Base-by-base conservation (phyloP, 495 filamentous ascomycete genomes). In the Penicillium cinerascens region DNA sequence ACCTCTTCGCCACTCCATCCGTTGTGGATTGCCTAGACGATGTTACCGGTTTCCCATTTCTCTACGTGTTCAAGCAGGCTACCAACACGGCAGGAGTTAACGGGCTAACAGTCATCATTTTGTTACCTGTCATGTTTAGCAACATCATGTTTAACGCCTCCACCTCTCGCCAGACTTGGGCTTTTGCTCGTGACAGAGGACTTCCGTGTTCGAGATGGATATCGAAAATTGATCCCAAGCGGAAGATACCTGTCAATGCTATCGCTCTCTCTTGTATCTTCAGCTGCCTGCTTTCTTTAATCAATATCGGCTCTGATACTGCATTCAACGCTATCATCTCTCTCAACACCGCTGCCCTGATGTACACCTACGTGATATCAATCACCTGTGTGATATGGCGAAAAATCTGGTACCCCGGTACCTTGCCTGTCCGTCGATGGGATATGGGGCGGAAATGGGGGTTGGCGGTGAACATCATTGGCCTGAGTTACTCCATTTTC, bases 161-260 rank as follows among this genome's bases (percentile, higher is more conserved):
- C 4, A 69, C 69, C 0, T 69, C 71, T 6, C 60, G 75, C 23
- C 57, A 76, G 39, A 59, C 72, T 0, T 76, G 62, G 37, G 67
- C 75, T 4, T 77, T 78, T 59, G 74, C 75, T 7, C 66, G 75
- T 9, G 75, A 78, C 38, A 65, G 68, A 40, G 75, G 75, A 4
- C 61, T 76, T 1, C 62, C 66, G 4, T 71, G 64, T 41, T 56
- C 68, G 1, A 0, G 62, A 42, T 47, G 61, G 62, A 69, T 56
- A 36, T 67, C 66, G 16, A 42, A 64, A 2, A 43, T 75, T 3
- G 75, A 78, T 46, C 54, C 52, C 0, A 41, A 57, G 3, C 60
- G 64, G 55, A 69, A 73, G 40, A 74, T 86, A 21, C 81, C 77
- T 8, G 59, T 76, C 26, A 78, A 78, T 56, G 71, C 81, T 0